Evolutionary conservation across 163 green algal species (phyloP).

Genomic region (Scenedesmus sp.): DNA sequence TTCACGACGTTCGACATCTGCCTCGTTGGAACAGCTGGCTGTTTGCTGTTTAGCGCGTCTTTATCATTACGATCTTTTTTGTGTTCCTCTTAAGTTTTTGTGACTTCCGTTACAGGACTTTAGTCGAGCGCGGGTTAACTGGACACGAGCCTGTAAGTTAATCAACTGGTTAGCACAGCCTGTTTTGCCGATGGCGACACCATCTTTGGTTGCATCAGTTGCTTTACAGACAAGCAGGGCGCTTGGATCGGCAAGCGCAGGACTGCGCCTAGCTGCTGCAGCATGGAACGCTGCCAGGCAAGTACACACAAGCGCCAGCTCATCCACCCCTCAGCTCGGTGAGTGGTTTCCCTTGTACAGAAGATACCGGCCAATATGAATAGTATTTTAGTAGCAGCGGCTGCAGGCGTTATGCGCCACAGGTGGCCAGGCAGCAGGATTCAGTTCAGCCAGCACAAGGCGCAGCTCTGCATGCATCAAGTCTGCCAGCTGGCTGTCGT

Average conservation of each 20-base stretch:
- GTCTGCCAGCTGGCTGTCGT: no score
- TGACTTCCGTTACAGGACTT: neutral
- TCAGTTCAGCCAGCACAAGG: no score
- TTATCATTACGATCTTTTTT: neutral
- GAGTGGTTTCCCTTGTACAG: neutral
- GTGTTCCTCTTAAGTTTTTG: neutral
- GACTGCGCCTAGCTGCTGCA: neutral
- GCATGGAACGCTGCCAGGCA: neutral
- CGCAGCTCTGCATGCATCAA: no score
- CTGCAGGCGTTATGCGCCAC: no score
- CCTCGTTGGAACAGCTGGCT: neutral
- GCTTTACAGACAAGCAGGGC: neutral
- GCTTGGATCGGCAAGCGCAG: neutral
- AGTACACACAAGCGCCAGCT: slow-evolving; percentile 17
- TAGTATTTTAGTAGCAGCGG: no score
- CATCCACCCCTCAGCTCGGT: slow-evolving; percentile 26
- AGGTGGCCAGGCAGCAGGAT: no score
- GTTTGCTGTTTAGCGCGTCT: neutral
- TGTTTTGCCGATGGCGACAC: neutral
- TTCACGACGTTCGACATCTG: neutral
- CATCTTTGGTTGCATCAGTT: neutral
- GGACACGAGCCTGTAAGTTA: neutral
- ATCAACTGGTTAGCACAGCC: neutral
- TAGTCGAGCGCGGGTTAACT: neutral
- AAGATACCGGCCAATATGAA: no score